Base-by-base conservation (phyloP, 1,139 yeast genomes). In the Kodamaea arcana region DNA sequence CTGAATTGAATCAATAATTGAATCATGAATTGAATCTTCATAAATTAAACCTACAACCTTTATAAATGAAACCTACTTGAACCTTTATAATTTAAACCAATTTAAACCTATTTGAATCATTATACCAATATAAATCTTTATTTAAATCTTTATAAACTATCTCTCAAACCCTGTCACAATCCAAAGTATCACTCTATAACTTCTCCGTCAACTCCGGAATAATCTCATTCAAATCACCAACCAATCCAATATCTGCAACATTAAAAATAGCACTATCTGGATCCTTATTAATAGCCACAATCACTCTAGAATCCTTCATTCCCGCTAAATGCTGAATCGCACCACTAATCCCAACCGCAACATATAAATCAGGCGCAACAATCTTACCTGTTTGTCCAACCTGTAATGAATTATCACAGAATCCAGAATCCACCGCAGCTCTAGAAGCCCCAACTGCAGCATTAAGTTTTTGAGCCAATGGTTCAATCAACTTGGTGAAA, bases 251-350 rank as follows among this genome's bases (percentile, higher is more conserved):
- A 61, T 92, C 97, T 15, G 97, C 94, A 36, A 84, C 79, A 51
- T 84, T 87, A 69, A 87, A 88, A 35, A 92, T 88, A 6, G 97
- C 94, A 7, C 97, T 92, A 45, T 92, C 97, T 32, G 83, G 82
- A 57, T 90, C 97, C 63, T 86, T 90, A 64, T 92, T 92, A 45
- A 92, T 85, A 32, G 97, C 96, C 24, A 88, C 97, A 60, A 92
- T 87, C 28, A 82, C 79, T 67, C 88, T 88, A 30, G 97, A 77
- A 57, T 92, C 97, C 65, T 90, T 90, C 97, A 92, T 92, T 46
- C 98, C 98, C 1, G 98, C 98, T 56, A 92, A 70, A 64, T 92
- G 97, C 64, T 92, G 98, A 51, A 92, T 92, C 29, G 98, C 98
- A 43, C 98, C 98, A 20, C 95, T 85, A 40, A 92, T 78, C 45